phyloP scores from a whole-genome alignment of 257 asterid species.

The Nicotiana attenuata region DNA sequence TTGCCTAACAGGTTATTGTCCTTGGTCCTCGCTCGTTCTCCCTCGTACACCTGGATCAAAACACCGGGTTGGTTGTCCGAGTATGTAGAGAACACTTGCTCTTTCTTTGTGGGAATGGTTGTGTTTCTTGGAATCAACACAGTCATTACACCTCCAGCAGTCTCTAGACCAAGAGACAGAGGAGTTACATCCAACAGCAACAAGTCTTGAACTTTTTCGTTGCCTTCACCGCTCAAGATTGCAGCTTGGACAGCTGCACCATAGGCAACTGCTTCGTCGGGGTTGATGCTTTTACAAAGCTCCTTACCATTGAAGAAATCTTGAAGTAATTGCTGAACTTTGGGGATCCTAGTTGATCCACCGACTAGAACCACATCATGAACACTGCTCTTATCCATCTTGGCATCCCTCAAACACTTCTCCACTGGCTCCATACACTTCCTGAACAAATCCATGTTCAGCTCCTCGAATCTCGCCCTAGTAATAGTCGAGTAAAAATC shows the following conservation, averaged over 20 bases:
- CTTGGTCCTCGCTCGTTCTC: slow-evolving; percentile 53
- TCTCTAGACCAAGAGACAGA: slow-evolving; percentile 50
- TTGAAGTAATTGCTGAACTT: slow-evolving; percentile 35
- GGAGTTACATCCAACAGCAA: slow-evolving; percentile 57
- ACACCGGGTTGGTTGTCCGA: slow-evolving; percentile 61
- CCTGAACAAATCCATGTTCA: slow-evolving; percentile 31
- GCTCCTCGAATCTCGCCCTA: slow-evolving; percentile 24
- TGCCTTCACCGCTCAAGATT: slow-evolving; percentile 60
- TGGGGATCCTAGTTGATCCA: slow-evolving; percentile 29
- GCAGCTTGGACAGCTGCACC: slow-evolving; percentile 75
- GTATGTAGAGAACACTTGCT: slow-evolving; percentile 55
- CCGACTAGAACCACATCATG: slow-evolving; percentile 35
- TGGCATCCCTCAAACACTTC: slow-evolving; percentile 30
- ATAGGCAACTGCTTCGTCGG: slow-evolving; percentile 69
- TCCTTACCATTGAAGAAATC: slow-evolving; percentile 64
- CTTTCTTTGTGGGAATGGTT: slow-evolving; percentile 56
- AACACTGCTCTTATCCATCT: slow-evolving; percentile 22
- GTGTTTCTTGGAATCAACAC: slow-evolving; percentile 51
- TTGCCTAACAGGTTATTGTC: slow-evolving; percentile 59
- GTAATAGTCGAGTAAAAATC: slow-evolving; percentile 16
- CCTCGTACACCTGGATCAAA: slow-evolving; percentile 54
- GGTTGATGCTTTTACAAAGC: slow-evolving; percentile 68
- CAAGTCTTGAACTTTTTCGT: slow-evolving; percentile 63
- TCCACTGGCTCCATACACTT: slow-evolving; percentile 32
- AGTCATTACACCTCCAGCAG: slow-evolving; percentile 65